These are phyloP conservation scores for Tylopilus cervinicoccineus DNA, from an alignment of 768 basidiomycete species.

Conservation along the genomic window DNA sequence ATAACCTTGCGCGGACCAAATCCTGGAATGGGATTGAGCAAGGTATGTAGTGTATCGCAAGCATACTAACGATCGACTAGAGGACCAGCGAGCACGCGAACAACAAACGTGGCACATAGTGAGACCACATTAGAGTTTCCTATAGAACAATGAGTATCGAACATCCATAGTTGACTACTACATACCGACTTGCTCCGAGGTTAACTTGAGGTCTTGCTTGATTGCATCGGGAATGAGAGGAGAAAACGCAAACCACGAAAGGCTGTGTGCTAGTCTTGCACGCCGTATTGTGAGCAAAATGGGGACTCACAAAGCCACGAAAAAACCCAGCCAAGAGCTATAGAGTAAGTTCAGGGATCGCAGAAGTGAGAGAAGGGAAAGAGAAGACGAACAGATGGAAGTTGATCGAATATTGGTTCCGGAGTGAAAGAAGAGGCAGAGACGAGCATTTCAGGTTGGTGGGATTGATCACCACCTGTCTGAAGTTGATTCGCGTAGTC, in stretches of 20 bases:
- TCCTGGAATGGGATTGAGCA: not conserved
- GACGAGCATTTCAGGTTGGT: slow-evolving; percentile 4
- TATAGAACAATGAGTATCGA: slow-evolving; percentile 5
- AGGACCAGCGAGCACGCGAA: slow-evolving; percentile 47
- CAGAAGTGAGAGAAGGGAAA: not conserved
- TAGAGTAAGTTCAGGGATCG: not conserved
- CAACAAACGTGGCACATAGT: slow-evolving; percentile 44
- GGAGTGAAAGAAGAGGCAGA: slow-evolving; percentile 2
- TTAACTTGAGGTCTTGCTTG: slow-evolving; percentile 47
- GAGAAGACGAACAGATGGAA: slow-evolving; percentile 5
- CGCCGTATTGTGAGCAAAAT: not conserved
- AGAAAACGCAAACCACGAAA: slow-evolving; percentile 58
- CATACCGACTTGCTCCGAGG: slow-evolving; percentile 40
- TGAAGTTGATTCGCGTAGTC: slow-evolving; percentile 8
- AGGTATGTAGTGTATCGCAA: too few species aligned
- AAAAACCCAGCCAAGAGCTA: slow-evolving; percentile 5
- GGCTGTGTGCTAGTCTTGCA: slow-evolving; percentile 12
- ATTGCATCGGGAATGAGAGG: slow-evolving; percentile 56
- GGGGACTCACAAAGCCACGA: slow-evolving; percentile 5
- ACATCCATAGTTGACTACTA: not conserved
- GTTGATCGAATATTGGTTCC: slow-evolving; percentile 7
- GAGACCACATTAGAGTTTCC: slow-evolving; percentile 50
- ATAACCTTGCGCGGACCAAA: slow-evolving; percentile 9
- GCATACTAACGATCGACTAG: slow-evolving; percentile 40
- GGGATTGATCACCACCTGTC: slow-evolving; percentile 5